Conservation (phyloP, 2,329 filamentous ascomycete genomes). For the Fusarium tanahbumbuense region DNA sequence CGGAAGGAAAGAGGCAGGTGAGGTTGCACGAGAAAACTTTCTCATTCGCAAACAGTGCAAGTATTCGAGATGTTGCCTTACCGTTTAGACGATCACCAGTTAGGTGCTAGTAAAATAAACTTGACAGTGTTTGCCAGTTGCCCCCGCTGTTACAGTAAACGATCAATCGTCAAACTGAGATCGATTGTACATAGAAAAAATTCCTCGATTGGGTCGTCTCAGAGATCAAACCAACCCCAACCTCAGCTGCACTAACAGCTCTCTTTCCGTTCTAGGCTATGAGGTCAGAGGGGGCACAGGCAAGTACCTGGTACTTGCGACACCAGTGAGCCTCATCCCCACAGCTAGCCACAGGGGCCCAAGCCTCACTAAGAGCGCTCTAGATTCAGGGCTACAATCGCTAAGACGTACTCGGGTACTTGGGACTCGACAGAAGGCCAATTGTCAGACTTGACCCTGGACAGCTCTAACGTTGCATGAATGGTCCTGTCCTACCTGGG, state of each 20-base stretch:
- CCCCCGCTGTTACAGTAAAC: slow-evolving; percentile 2
- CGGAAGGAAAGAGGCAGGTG: background rate
- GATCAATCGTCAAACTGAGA: slow-evolving; percentile 12
- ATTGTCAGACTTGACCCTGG: background rate
- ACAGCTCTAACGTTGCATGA: slow-evolving; percentile 35
- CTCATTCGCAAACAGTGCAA: background rate
- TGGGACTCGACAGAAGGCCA: slow-evolving; percentile 6
- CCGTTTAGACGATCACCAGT: background rate
- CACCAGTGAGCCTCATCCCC: background rate
- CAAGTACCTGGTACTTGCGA: slow-evolving; percentile 8
- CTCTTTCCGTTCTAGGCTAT: slow-evolving; percentile 9
- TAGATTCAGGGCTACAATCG: background rate
- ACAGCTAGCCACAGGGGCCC: slow-evolving; percentile 9
- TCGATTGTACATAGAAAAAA: slow-evolving; percentile 24
- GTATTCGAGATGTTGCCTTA: background rate
- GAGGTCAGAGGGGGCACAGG: slow-evolving; percentile 12
- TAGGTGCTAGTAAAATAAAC: background rate
- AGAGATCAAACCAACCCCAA: background rate
- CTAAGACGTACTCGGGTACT: slow-evolving; percentile 30
- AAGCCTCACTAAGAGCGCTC: background rate
- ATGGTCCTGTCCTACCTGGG: slow-evolving; percentile 15
- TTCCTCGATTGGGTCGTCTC: slow-evolving; percentile 25
- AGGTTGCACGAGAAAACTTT: background rate
- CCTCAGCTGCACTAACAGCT: slow-evolving; percentile 16
- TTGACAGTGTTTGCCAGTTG: slow-evolving; percentile 2